Evolutionary conservation across 2,329 filamentous ascomycete genomes (phyloP).

Genomic region (Trichoderma sp.): DNA sequence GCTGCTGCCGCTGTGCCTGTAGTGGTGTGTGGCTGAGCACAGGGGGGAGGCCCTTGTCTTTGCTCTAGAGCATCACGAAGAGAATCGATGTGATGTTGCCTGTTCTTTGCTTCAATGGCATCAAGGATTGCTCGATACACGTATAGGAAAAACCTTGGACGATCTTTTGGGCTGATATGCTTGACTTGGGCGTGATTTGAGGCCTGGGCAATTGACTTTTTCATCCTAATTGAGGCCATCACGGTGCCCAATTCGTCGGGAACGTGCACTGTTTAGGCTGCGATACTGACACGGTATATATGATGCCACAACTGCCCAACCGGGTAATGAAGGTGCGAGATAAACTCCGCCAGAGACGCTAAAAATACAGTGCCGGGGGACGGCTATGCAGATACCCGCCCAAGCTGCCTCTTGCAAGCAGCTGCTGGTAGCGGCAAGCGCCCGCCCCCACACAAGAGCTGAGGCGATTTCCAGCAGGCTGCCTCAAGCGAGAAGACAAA

Average conservation of each 20-base stretch:
- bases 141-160: not conserved
- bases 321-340: not conserved
- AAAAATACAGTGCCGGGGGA: conserved; percentile 13
- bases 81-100: not conserved
- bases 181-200: not conserved
- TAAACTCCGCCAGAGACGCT: not conserved
- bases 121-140: not conserved
- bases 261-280: not conserved
- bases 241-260: no score
- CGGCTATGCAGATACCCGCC: conserved; percentile 14
- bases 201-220: not conserved
- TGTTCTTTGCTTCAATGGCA: not conserved
- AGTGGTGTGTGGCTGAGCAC: conserved; percentile 10
- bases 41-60: not conserved
- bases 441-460: conserved; percentile 7
- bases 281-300: not conserved
- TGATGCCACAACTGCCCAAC: not conserved
- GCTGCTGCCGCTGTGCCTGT: not conserved
- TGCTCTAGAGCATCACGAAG: not conserved
- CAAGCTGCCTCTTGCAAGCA: not conserved
- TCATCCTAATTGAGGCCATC: not conserved
- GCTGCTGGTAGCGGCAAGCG: conserved; percentile 7
- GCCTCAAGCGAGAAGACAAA: not conserved
- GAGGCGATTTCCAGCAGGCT: conserved; percentile 5
- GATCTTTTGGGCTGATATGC: not conserved